A percentile compares a stretch with the other conserved stretches of the same genome.
Evolutionary conservation across 176 grass and related monocot genomes (phyloP).

Genomic region (Ensete glaucum): DNA sequence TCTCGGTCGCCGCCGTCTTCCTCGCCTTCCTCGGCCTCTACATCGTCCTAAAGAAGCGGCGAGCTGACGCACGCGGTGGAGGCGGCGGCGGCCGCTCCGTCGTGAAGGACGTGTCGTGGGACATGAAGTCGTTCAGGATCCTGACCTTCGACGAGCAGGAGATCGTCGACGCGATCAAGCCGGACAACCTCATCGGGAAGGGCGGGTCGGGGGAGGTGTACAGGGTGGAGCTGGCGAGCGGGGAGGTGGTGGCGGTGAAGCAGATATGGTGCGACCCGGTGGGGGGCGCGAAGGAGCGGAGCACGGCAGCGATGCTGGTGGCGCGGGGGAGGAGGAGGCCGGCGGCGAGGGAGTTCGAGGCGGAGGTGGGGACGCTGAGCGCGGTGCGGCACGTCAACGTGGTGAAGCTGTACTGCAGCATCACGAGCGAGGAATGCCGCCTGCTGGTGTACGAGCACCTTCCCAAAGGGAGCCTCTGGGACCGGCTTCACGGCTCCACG

Average conservation of each 20-base stretch:
- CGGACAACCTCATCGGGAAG: conserved; percentile 79
- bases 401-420: conserved; percentile 86
- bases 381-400: conserved; percentile 81
- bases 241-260: conserved; percentile 65
- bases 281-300: background rate
- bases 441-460: conserved; percentile 94
- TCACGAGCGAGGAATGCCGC: conserved; percentile 58
- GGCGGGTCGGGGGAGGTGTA: conserved; percentile 89
- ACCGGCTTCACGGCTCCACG: conserved; percentile 32
- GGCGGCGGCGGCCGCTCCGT: conserved; percentile 17
- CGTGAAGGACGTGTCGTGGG: conserved; percentile 56
- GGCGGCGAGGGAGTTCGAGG: conserved; percentile 54
- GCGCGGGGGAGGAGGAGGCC: background rate
- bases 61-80: background rate
- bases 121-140: conserved; percentile 69
- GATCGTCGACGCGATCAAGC: conserved; percentile 49
- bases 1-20: conserved; percentile 25
- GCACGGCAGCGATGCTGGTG: conserved; percentile 4
- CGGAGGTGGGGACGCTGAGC: conserved; percentile 82
- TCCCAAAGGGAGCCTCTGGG: conserved; percentile 75
- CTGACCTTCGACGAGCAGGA: conserved; percentile 70
- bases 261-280: conserved; percentile 35
- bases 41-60: conserved; percentile 37
- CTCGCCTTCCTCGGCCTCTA: conserved; percentile 39
- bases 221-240: conserved; percentile 46